Evolutionary conservation across 2,329 filamentous ascomycete genomes (phyloP).

Genomic region (Blastomyces percursus): DNA sequence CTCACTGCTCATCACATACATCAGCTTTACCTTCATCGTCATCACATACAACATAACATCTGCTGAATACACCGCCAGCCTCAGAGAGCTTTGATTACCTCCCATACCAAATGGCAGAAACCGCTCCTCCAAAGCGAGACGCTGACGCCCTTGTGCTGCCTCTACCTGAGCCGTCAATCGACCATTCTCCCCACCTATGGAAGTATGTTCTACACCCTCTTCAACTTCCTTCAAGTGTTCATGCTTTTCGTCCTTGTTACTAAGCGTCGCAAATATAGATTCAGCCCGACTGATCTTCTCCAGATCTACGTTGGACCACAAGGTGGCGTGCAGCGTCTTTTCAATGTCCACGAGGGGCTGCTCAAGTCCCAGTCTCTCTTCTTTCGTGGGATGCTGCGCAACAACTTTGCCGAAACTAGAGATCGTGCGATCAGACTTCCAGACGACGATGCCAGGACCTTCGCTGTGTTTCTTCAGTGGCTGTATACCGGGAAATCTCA

Average conservation of each 20-base stretch:
- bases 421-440: background rate
- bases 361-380: background rate
- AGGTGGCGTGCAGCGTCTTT: background rate
- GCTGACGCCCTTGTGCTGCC: background rate
- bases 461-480: conserved; percentile 4
- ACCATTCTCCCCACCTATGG: background rate
- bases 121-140: background rate
- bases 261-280: background rate
- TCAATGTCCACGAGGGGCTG: conserved; percentile 2
- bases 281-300: background rate
- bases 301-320: background rate
- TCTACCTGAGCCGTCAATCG: background rate
- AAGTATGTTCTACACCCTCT: background rate
- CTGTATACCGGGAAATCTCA: conserved; percentile 2
- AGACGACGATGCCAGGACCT: background rate
- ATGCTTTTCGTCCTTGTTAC: background rate
- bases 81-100: too few species aligned
- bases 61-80: background rate
- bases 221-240: background rate
- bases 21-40: background rate
- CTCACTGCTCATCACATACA: background rate
- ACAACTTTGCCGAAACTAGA: background rate
- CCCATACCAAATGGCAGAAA: background rate
- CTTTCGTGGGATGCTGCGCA: conserved; percentile 2
- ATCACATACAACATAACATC: background rate